Percentiles rank a stretch among this genome's conserved stretches.
These are phyloP conservation scores for Achaetomium macrosporum DNA, from an alignment of 2,329 filamentous ascomycete genomes.

Conservation along the genomic window DNA sequence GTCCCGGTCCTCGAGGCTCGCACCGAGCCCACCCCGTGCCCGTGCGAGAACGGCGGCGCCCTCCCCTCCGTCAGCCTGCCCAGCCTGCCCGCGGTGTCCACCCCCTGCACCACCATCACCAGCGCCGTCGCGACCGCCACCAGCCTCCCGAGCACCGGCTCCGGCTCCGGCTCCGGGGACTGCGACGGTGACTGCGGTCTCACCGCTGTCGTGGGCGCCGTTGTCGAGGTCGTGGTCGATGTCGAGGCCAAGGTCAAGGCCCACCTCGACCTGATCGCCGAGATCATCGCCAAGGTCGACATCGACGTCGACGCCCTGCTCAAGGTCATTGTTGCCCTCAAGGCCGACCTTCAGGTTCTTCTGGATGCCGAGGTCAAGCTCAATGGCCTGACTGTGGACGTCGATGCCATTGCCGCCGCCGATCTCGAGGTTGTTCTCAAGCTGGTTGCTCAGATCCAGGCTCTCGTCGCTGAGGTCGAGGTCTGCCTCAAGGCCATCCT, in stretches of 20 bases:
- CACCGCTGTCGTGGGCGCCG: background rate
- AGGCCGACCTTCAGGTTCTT: conserved; percentile 11
- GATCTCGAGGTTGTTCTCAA: conserved; percentile 12
- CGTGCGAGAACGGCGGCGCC: background rate
- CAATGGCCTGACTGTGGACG: conserved; percentile 10
- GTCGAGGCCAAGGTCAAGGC: conserved; percentile 12
- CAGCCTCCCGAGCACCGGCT: background rate
- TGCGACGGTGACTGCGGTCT: background rate
- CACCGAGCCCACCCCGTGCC: background rate
- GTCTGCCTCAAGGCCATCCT: conserved; percentile 8
- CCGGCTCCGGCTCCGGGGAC: background rate
- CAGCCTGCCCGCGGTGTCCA: background rate
- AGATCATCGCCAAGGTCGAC: conserved; percentile 1
- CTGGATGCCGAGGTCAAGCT: conserved; percentile 4
- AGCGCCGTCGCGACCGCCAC: background rate
- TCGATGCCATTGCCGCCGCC: conserved; percentile 5
- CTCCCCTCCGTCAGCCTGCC: background rate
- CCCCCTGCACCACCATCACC: background rate
- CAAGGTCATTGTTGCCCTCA: conserved; percentile 13
- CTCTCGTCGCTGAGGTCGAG: conserved; percentile 10
- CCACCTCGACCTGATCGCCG: conserved; percentile 7
- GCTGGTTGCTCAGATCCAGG: conserved; percentile 9
- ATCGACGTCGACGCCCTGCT: conserved; percentile 11
- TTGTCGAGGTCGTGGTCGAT: background rate
- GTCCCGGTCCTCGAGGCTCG: conserved; percentile 9